These are phyloP conservation scores for Penicillium olsonii DNA, from an alignment of 2,329 filamentous ascomycete species.

Conservation along the genomic window DNA sequence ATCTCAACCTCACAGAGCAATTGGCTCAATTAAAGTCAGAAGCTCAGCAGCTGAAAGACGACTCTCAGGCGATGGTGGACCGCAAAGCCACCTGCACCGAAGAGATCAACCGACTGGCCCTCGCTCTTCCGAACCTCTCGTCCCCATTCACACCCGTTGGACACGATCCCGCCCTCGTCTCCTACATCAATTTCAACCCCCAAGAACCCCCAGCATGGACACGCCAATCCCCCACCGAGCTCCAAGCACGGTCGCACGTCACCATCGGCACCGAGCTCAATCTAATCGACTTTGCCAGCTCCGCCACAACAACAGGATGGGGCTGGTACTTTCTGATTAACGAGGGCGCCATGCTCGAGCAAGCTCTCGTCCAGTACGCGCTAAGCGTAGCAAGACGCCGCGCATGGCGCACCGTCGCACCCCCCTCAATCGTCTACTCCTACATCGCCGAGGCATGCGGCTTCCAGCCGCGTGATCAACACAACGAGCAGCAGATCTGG, in stretches of 20 bases:
- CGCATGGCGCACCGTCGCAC: constrained; percentile 79
- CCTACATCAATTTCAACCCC: constrained; percentile 76
- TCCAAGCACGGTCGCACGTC: constrained; percentile 67
- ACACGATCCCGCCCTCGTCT: constrained; percentile 63
- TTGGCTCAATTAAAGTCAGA: constrained; percentile 36
- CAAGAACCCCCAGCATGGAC: constrained; percentile 40
- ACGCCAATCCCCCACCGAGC: constrained; percentile 20
- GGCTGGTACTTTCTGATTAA: constrained; percentile 97
- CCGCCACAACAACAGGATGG: constrained; percentile 84
- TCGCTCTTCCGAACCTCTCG: constrained; percentile 84
- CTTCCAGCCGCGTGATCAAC: constrained; percentile 87
- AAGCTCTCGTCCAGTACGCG: constrained; percentile 86
- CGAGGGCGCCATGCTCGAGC: constrained; percentile 89
- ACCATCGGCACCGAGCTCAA: constrained; percentile 83
- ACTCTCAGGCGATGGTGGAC: constrained; percentile 33
- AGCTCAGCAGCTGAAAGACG: constrained; percentile 42
- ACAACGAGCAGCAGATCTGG: constrained; percentile 93
- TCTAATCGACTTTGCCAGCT: constrained; percentile 84
- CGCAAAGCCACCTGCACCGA: constrained; percentile 40
- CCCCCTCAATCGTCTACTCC: constrained; percentile 87
- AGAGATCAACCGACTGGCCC: constrained; percentile 73
- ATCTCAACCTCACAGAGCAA: constrained; percentile 15
- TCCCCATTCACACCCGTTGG: constrained; percentile 73
- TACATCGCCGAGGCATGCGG: constrained; percentile 90
- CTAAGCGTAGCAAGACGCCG: constrained; percentile 69